A percentile compares a stretch with the other conserved stretches of the same genome.
These are phyloP conservation scores for Kazachstania sp. DNA, from an alignment of 1,139 yeast genomes.

Conservation along the genomic window DNA sequence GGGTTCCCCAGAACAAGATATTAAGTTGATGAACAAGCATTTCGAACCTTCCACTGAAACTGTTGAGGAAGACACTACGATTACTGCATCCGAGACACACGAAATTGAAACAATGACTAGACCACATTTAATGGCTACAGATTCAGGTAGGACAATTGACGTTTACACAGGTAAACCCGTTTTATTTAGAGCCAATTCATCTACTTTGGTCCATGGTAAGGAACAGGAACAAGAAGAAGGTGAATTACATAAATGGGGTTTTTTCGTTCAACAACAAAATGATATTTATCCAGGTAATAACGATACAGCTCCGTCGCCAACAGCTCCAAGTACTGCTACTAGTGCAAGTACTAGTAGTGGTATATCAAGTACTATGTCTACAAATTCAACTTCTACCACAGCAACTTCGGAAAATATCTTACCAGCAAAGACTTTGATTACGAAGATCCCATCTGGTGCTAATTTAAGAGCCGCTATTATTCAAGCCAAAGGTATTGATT, in stretches of 20 bases:
- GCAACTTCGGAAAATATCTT: neutral
- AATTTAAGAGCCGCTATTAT: conserved; percentile 70
- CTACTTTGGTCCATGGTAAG: conserved; percentile 59
- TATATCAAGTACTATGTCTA: neutral
- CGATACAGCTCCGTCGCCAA: conserved; percentile 25
- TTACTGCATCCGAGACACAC: neutral
- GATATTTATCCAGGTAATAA: conserved; percentile 18
- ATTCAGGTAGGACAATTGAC: conserved; percentile 58
- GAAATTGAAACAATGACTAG: conserved; percentile 12
- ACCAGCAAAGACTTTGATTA: conserved; percentile 12
- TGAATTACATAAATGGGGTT: conserved; percentile 78
- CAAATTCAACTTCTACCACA: neutral
- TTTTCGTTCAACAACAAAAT: conserved; percentile 56
- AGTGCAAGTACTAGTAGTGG: neutral
- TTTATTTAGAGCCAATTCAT: conserved; percentile 47
- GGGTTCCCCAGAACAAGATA: conserved; percentile 8
- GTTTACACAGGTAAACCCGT: conserved; percentile 66
- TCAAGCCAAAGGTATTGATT: conserved; percentile 68
- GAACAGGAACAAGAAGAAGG: conserved; percentile 88
- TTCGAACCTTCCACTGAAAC: conserved; percentile 4
- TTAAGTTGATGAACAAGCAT: conserved; percentile 8
- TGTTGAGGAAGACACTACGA: conserved; percentile 2
- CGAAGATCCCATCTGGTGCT: conserved; percentile 41
- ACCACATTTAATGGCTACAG: conserved; percentile 65
- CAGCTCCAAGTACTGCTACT: neutral